Conservation (phyloP, 495 filamentous ascomycete species). For the Daldinia vernicosa region DNA sequence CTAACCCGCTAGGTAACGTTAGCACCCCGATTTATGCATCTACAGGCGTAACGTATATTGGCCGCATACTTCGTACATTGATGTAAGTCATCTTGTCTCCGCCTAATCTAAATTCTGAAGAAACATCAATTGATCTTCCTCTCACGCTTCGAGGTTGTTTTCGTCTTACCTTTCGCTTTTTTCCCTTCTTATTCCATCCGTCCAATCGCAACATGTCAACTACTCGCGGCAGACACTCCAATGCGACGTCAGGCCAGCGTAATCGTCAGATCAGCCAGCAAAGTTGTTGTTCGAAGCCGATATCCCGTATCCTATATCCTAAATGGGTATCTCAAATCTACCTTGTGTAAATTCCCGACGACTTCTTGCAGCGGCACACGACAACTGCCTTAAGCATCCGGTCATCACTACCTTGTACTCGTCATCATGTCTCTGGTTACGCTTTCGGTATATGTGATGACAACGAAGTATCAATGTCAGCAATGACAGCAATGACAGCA, state of each 20-base stretch:
- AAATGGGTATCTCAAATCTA: conserved; percentile 23
- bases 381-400: conserved; percentile 2
- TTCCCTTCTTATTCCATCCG: neutral
- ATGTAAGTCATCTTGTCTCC: conserved; percentile 42
- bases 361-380: conserved; percentile 23
- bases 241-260: conserved; percentile 31
- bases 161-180: conserved; percentile 37
- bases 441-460: neutral
- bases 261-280: conserved; percentile 41
- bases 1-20: neutral
- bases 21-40: conserved; percentile 23
- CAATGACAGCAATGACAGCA: neutral
- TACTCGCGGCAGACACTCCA: conserved; percentile 35
- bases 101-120: conserved; percentile 32
- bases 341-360: conserved; percentile 23
- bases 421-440: conserved; percentile 13
- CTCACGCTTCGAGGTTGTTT: conserved; percentile 31
- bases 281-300: conserved; percentile 20
- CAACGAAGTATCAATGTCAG: neutral
- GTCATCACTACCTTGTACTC: conserved; percentile 21
- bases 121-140: conserved; percentile 28
- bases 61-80: conserved; percentile 15
- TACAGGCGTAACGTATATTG: neutral
- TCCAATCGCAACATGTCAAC: conserved; percentile 22
- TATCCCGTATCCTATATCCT: conserved; percentile 40